Percentiles rank a stretch among this genome's conserved stretches.
Evolutionary conservation across 2,329 filamentous ascomycete species (phyloP).

Genomic region (Neopestalotiopsis sp.): DNA sequence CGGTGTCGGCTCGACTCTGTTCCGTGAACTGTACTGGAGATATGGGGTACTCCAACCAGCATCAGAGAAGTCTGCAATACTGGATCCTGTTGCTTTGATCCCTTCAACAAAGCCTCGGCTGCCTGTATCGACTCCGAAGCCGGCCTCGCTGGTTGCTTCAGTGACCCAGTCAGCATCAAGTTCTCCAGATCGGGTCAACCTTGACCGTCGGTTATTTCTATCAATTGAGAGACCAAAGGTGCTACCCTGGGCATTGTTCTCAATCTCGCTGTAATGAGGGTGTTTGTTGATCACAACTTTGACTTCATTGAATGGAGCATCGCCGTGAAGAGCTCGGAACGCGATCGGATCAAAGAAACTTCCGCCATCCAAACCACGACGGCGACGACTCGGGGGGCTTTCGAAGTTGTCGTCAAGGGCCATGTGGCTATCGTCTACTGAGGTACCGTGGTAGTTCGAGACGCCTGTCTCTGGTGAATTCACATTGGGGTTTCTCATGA

Average conservation of each 20-base stretch:
- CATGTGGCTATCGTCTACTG: background rate
- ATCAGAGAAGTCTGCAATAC: constrained; percentile 51
- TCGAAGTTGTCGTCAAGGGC: background rate
- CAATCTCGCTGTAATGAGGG: background rate
- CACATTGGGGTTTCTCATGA: constrained; percentile 26
- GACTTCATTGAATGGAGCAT: constrained; percentile 14
- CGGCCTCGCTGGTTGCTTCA: constrained; percentile 37
- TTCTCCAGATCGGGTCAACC: constrained; percentile 17
- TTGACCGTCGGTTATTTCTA: background rate
- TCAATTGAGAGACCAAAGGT: constrained; percentile 9
- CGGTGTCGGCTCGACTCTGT: constrained; percentile 28
- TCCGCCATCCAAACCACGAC: constrained; percentile 9
- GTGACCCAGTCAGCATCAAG: constrained; percentile 46
- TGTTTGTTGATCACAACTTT: constrained; percentile 26
- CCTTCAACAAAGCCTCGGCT: background rate
- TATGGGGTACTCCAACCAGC: constrained; percentile 19
- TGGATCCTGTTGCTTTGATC: constrained; percentile 42
- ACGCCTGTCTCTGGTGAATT: constrained; percentile 14
- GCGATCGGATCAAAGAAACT: constrained; percentile 19
- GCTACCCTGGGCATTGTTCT: background rate
- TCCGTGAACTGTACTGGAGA: constrained; percentile 21
- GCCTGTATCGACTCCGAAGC: constrained; percentile 18
- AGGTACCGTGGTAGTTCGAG: background rate
- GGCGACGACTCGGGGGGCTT: background rate
- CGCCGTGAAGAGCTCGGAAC: constrained; percentile 2